phyloP scores from a whole-genome alignment of 139 green algal genomes.

The Zygnema cylindricum region DNA sequence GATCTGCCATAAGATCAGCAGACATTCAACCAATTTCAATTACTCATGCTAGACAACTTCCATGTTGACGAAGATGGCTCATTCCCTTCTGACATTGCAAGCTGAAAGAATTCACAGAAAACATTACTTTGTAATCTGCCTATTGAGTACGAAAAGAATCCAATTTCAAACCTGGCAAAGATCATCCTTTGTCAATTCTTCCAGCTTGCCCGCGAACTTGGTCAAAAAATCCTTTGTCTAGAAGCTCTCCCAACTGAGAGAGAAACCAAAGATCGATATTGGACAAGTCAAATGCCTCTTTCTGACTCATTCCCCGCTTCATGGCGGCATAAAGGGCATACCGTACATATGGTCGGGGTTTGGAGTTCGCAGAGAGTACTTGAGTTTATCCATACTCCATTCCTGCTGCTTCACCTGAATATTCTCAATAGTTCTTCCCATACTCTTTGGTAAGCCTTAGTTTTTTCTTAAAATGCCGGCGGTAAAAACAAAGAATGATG shows the following conservation, averaged over 20 bases:
- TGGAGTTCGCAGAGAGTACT: no score
- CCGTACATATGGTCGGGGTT: no score
- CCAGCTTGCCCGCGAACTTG: conserved; percentile 64
- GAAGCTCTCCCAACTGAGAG: conserved; percentile 79
- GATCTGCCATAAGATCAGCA: conserved; percentile 40
- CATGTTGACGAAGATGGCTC: neutral
- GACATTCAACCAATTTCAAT: no score
- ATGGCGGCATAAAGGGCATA: no score
- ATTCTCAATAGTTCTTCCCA: neutral
- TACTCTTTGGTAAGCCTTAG: no score
- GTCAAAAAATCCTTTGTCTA: conserved; percentile 82
- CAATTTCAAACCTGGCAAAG: conserved; percentile 68
- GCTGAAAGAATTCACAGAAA: neutral
- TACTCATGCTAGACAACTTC: neutral
- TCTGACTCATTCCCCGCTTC: conserved; percentile 77
- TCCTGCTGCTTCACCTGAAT: conserved; percentile 51
- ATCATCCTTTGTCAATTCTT: conserved; percentile 78
- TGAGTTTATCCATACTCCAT: conserved; percentile 74
- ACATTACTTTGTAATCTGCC: neutral
- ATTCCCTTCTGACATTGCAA: neutral
- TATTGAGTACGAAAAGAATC: neutral
- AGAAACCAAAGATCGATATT: conserved; percentile 98
- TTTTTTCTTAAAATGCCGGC: no score
- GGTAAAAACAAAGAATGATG: no score
- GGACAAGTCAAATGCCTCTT: conserved; percentile 84